Evolutionary conservation across 257 asterid species (phyloP).

Genomic region (Linaria vulgaris): DNA sequence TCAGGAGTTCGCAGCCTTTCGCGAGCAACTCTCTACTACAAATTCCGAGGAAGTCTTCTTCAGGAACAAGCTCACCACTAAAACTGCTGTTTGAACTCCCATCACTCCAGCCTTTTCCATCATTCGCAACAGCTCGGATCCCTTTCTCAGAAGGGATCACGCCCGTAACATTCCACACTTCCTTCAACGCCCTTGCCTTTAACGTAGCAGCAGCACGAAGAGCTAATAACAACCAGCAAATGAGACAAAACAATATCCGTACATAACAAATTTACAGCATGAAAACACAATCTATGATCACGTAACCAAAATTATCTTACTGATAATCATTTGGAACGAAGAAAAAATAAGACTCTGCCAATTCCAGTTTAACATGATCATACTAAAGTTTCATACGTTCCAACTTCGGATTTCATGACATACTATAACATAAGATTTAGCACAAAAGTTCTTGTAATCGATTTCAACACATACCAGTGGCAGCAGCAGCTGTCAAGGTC

Average conservation of each 20-base stretch:
- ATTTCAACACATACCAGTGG: slow-evolving; percentile 56
- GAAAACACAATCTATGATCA: too few relatives aligned
- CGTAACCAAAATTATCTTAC: too few relatives aligned
- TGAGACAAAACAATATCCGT: too few relatives aligned
- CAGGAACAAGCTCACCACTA: slow-evolving; percentile 79
- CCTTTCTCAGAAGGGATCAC: slow-evolving; percentile 88
- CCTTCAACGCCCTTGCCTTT: slow-evolving; percentile 89
- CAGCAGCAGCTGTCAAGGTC: slow-evolving; percentile 97
- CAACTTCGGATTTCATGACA: too few relatives aligned
- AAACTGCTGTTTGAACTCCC: slow-evolving; percentile 66
- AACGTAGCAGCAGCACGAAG: slow-evolving; percentile 88
- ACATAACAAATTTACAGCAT: too few relatives aligned
- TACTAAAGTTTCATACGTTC: too few relatives aligned
- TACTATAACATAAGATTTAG: too few relatives aligned
- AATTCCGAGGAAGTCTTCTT: slow-evolving; percentile 87
- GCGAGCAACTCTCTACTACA: slow-evolving; percentile 90
- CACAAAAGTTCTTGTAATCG: too few relatives aligned
- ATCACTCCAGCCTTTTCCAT: slow-evolving; percentile 55
- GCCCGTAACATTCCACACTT: slow-evolving; percentile 83
- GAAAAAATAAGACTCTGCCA: too few relatives aligned
- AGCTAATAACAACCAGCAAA: slow-evolving; percentile 38
- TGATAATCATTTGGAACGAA: too few relatives aligned
- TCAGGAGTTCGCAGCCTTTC: slow-evolving; percentile 82
- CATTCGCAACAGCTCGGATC: slow-evolving; percentile 34
- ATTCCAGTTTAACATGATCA: too few relatives aligned